phyloP scores from a whole-genome alignment of 805 yeast genomes.

The Dipodascus geniculatus region DNA sequence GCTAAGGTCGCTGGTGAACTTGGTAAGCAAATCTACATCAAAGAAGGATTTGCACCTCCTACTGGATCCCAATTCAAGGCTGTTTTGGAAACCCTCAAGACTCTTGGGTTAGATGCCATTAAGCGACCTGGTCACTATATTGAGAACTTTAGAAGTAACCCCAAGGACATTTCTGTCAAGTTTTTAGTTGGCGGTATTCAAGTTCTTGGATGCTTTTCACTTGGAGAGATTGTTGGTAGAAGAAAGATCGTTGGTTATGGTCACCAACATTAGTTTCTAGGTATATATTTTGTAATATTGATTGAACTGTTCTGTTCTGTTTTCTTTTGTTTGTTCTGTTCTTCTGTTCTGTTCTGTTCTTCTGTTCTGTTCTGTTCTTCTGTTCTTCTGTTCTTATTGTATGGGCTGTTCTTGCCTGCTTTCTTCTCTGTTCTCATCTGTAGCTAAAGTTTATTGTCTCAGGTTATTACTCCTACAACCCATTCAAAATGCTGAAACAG shows the following conservation, averaged over 20 bases:
- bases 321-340: too few species aligned
- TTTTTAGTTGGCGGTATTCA: conserved; percentile 72
- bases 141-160: conserved; percentile 34
- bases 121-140: conserved; percentile 52
- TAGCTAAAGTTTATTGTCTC: too few species aligned
- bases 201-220: conserved; percentile 78
- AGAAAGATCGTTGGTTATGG: conserved; percentile 88
- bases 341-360: too few species aligned
- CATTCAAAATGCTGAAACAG: too few species aligned
- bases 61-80: conserved; percentile 60
- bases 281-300: too few species aligned
- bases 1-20: conserved; percentile 50
- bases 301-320: too few species aligned
- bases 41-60: conserved; percentile 94
- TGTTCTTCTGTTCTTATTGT: too few species aligned
- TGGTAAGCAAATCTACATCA: conserved; percentile 70
- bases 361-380: too few species aligned
- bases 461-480: too few species aligned
- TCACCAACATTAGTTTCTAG: conserved; percentile 5
- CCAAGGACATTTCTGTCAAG: conserved; percentile 47
- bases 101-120: conserved; percentile 27
- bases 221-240: conserved; percentile 96
- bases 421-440: too few species aligned
- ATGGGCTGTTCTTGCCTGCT: too few species aligned
- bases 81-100: conserved; percentile 49